Evolutionary conservation across 805 yeast genomes (phyloP), one percentile per base, ranked within the genome.

Genomic region (Myxozyma sirexii): DNA sequence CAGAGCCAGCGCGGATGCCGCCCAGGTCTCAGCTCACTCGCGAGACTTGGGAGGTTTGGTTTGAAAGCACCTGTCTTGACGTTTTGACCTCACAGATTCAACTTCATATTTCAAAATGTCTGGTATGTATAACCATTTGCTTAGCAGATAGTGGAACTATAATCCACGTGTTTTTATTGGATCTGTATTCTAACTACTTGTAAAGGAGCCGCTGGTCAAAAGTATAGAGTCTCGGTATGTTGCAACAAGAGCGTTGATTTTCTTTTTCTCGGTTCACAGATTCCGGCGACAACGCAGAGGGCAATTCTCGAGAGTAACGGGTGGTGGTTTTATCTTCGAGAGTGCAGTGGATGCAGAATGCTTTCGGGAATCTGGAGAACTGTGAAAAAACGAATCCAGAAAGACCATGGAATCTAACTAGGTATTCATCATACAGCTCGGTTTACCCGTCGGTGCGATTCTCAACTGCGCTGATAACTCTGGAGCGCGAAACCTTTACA

Each of bases 381-480:
- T 44, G 17, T 27, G 49, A 37, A 57, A 23, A 26, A 17, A 8
- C 26, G 23, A 26, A 7, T 2, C 33, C 15, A 10, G 21, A 5
- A 21, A 33, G 15, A 23, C n/a, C n/a, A n/a, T 5, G 37, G 31
- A 33, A 37, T 31, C 37, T 41, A 46, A 24, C 45, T 41, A 49
- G n/a, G 45, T 33, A 56, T 29, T 31, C 21, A 19, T 48, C 5
- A 5, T 52, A 38, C 76, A 90, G 94, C 90, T 94, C 84, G 99
- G 96, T 87, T 88, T 94, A 79, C 99, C 99, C 84, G 87, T 85
- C 74, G 99, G 98, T 82, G 99, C 99, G 82, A 90, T 94, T 81
- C 87, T 94, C 84, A 96, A 96, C 92, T 94, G 99, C 85, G 92
- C 96, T 82, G 99, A 94, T 82, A 94, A 94, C 97, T 84, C 96